Evolutionary conservation across 495 filamentous ascomycete genomes (phyloP).

Genomic region (Bombardia bombarda): DNA sequence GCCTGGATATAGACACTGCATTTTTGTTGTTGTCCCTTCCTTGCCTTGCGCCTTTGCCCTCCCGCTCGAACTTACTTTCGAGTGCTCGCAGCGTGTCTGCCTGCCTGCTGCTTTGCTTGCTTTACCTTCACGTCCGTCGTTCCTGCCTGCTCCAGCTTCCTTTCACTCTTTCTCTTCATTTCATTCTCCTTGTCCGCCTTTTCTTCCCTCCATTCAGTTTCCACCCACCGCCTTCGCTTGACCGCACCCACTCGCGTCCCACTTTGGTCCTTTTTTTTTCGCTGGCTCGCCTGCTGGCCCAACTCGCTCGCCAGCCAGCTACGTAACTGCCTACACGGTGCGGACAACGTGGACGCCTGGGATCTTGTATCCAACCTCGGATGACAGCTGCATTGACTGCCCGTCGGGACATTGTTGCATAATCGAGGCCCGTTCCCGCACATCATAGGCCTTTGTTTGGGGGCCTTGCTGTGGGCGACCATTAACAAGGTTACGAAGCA

Average conservation of each 20-base stretch:
- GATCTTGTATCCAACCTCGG: not conserved
- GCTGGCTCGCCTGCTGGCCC: not conserved
- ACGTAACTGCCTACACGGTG: too few species aligned
- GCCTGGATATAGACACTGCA: not conserved
- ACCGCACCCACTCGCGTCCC: not conserved
- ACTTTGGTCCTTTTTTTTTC: not conserved
- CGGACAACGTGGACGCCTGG: not conserved
- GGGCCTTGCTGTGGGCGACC: too few species aligned
- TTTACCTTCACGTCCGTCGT: too few species aligned
- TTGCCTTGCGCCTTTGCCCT: not conserved
- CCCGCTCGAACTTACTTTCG: not conserved
- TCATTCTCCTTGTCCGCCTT: not conserved
- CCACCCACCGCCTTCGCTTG: too few species aligned
- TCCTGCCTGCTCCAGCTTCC: not conserved
- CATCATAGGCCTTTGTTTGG: not conserved
- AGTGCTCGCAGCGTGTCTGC: too few species aligned
- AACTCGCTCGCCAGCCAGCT: too few species aligned
- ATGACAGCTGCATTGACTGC: not conserved
- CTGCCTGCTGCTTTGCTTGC: too few species aligned
- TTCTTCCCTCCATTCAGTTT: not conserved
- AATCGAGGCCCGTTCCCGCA: not conserved
- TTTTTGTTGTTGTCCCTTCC: not conserved
- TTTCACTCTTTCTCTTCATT: not conserved
- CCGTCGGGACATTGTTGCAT: not conserved
- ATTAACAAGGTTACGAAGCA: too few species aligned